These are phyloP conservation scores for Spathaspora sp. DNA, from an alignment of 1,139 yeast species.

Conservation along the genomic window DNA sequence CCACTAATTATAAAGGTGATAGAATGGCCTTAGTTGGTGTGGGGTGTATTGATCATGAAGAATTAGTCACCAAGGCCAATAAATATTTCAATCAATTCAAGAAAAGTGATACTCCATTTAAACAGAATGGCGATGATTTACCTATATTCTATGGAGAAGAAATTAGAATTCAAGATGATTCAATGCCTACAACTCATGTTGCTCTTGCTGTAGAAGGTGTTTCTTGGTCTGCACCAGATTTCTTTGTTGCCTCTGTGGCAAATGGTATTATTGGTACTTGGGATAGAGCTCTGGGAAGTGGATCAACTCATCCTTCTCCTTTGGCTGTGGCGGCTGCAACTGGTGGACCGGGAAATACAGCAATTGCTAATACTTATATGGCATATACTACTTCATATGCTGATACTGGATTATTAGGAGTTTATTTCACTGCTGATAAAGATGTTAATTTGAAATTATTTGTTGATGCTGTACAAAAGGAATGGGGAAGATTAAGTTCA, in stretches of 20 bases:
- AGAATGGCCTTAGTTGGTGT: constrained; percentile 97
- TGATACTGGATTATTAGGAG: constrained; percentile 97
- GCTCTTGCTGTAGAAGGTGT: constrained; percentile 98
- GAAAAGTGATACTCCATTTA: constrained; percentile 59
- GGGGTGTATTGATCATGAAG: constrained; percentile 88
- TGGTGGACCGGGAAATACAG: constrained; percentile 48
- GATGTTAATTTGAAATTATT: constrained; percentile 63
- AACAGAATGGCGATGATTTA: constrained; percentile 75
- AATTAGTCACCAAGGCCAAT: constrained; percentile 74
- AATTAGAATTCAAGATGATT: constrained; percentile 75
- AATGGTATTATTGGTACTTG: constrained; percentile 97
- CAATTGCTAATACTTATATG: constrained; percentile 90
- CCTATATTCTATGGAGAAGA: constrained; percentile 89
- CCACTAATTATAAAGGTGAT: constrained; percentile 89
- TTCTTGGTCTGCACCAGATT: constrained; percentile 95
- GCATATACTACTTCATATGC: constrained; percentile 96
- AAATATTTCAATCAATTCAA: constrained; percentile 76
- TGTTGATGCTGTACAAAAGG: constrained; percentile 73
- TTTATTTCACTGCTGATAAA: constrained; percentile 83
- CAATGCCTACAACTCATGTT: constrained; percentile 86
- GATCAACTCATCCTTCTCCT: constrained; percentile 71
- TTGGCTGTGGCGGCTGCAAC: constrained; percentile 76
- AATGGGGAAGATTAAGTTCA: constrained; percentile 82
- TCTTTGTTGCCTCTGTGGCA: constrained; percentile 91
- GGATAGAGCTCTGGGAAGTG: constrained; percentile 89